Evolutionary conservation across 2,329 filamentous ascomycete genomes (phyloP).

Genomic region (Xylaria sp.): DNA sequence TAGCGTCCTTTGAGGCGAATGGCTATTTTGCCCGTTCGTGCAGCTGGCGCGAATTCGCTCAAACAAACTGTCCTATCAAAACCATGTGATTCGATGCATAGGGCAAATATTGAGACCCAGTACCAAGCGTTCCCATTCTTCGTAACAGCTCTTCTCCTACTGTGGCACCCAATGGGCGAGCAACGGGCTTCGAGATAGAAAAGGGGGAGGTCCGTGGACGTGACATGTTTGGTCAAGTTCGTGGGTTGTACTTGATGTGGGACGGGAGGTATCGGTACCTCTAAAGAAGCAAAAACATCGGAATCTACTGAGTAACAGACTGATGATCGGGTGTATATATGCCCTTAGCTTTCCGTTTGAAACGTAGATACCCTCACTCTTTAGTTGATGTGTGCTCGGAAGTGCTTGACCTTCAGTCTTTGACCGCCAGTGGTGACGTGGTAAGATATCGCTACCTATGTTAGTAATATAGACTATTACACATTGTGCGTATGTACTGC

Average conservation of each 20-base stretch:
- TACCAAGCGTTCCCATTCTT: conserved; percentile 28
- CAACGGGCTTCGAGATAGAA: conserved; percentile 30
- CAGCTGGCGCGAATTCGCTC: conserved; percentile 28
- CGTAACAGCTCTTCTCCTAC: conserved; percentile 14
- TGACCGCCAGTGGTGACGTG: conserved; percentile 36
- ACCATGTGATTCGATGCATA: conserved; percentile 27
- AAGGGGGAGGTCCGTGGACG: conserved; percentile 35
- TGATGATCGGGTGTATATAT: conserved; percentile 9
- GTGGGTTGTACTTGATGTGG: conserved; percentile 26
- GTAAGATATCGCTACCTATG: conserved; percentile 20
- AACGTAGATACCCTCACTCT: conserved; percentile 16
- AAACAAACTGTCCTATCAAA: conserved; percentile 31
- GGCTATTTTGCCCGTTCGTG: conserved; percentile 20
- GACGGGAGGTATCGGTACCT: conserved; percentile 11
- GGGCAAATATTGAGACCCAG: conserved; percentile 24
- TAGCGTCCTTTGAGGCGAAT: conserved; percentile 20
- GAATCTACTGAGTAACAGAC: conserved; percentile 6
- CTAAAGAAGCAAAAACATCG: conserved; percentile 21
- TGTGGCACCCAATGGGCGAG: conserved; percentile 25
- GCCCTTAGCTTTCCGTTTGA: conserved; percentile 14
- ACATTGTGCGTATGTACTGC: conserved; percentile 1
- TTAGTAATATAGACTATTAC: background rate
- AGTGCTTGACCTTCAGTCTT: conserved; percentile 24
- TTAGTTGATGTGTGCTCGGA: conserved; percentile 15
- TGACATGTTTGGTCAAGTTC: conserved; percentile 23